A percentile compares a stretch with the other conserved stretches of the same genome.
These are phyloP conservation scores for Osmozyma mogii DNA, from an alignment of 805 yeast species.

Conservation along the genomic window DNA sequence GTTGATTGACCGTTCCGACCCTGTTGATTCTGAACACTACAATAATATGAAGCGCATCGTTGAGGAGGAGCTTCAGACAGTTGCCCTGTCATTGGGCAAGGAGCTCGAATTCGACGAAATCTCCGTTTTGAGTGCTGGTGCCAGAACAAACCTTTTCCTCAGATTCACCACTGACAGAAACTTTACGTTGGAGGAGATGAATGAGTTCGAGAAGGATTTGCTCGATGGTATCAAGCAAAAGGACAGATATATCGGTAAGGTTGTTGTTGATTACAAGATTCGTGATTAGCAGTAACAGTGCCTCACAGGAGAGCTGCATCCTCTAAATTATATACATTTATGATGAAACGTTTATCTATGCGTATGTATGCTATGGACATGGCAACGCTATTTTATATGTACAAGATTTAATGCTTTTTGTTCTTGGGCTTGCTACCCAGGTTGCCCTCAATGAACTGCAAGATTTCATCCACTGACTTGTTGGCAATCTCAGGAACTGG, in stretches of 20 bases:
- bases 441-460: constrained; percentile 62
- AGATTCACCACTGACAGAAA: constrained; percentile 19
- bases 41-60: constrained; percentile 32
- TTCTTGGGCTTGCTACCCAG: constrained; percentile 15
- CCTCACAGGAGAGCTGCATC: too few species aligned
- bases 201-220: constrained; percentile 9
- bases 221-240: constrained; percentile 7
- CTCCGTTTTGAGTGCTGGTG: constrained; percentile 49
- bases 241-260: constrained; percentile 11
- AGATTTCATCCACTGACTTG: constrained; percentile 64
- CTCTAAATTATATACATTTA: too few species aligned
- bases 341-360: too few species aligned
- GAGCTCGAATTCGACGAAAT: constrained; percentile 32
- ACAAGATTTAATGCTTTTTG: too few species aligned
- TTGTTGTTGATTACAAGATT: constrained; percentile 9
- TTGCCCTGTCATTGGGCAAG: constrained; percentile 15
- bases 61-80: constrained; percentile 18
- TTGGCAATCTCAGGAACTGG: constrained; percentile 49
- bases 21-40: constrained; percentile 43
- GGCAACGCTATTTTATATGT: too few species aligned
- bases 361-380: too few species aligned
- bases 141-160: constrained; percentile 39
- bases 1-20: constrained; percentile 65
- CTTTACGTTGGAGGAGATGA: constrained; percentile 9
- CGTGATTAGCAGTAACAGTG: not conserved